Base-by-base conservation (phyloP, 805 yeast species). In the Metschnikowia shivogae region DNA sequence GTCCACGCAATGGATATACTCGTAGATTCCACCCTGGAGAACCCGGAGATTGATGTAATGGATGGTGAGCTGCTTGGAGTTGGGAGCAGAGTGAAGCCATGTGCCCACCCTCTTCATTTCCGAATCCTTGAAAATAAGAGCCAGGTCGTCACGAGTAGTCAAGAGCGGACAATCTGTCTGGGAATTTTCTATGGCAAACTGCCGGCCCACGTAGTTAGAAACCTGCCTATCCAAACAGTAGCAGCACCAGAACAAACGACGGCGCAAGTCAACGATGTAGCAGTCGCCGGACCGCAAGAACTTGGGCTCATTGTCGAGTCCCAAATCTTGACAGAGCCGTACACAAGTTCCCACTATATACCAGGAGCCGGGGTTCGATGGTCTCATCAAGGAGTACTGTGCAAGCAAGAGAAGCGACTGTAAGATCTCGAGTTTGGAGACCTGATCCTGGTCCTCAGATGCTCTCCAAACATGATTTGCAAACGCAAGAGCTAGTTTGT, bases 331-430 rank as follows among this genome's bases (percentile, higher is more conserved):
- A 30, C 57, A 53, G 11, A 55, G 35, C 14, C 56, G 29, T 9
- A 45, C 43, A 34, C 52, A 39, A 4, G 52, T 53, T 3, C 57
- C 58, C 19, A 53, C 41, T 17, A 49, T 29, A 39, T 53, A 55
- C 58, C 57, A 53, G 7, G 56, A 54, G 9, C 57, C 56, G 4
- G 56, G 57, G n/a, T 49, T 38, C 6, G 50, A 45, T 1, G 56
- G 57, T 30, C 58, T 36, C 58, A 55, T 53, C 28, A 53, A 32
- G 5, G 58, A 53, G 42, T 51, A 53, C 29, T 48, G 55, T 1
- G 57, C 42, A 29, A 55, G 43, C n/a, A 55, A 41, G 14, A 53
- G 36, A n/a, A 53, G 36, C 19, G 53, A 40, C 36, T 53, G 58
- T 11, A 53, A 33, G 44, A 50, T 48, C 39, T 55, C 58, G 6